A percentile compares a stretch with the other conserved stretches of the same genome.
Conservation (phyloP, 225 moss, liverwort and hornwort genomes). For the Lunularia cruciata region DNA sequence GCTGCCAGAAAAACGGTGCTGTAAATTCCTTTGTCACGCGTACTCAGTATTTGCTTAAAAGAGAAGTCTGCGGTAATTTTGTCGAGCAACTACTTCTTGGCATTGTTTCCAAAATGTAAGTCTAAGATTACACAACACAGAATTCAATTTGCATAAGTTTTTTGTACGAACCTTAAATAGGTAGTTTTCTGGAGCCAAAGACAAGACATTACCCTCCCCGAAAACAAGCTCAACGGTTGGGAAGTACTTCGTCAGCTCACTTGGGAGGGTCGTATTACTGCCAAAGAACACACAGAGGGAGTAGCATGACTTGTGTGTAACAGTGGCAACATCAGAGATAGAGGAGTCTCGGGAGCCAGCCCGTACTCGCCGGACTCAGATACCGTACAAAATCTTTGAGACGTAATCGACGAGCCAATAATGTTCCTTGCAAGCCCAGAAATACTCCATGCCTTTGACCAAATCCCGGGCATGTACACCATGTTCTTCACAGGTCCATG, state of each 20-base stretch:
- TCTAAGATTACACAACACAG: too few species aligned
- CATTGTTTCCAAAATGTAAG: too few species aligned
- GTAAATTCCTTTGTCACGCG: neutral
- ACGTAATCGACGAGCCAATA: neutral
- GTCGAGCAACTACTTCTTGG: too few species aligned
- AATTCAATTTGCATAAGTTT: neutral
- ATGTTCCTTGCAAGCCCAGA: neutral
- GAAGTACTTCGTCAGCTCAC: conserved; percentile 62
- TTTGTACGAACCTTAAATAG: conserved; percentile 64
- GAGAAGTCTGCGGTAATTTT: too few species aligned
- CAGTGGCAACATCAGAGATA: too few species aligned
- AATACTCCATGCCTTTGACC: neutral
- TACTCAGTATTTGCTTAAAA: neutral
- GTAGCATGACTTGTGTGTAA: neutral
- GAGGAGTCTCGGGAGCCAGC: too few species aligned
- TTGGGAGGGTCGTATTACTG: conserved; percentile 59
- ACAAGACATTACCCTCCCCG: conserved; percentile 52
- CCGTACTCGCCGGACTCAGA: too few species aligned
- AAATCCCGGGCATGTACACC: too few species aligned
- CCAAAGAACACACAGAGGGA: conserved; percentile 25
- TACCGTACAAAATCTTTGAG: neutral
- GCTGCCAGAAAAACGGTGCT: conserved; percentile 44
- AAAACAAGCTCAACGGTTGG: conserved; percentile 76
- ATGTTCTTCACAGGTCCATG: too few species aligned
- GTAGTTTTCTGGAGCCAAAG: conserved; percentile 89